Conservation (phyloP, 2,329 filamentous ascomycete genomes). For the Talaromyces sp. region DNA sequence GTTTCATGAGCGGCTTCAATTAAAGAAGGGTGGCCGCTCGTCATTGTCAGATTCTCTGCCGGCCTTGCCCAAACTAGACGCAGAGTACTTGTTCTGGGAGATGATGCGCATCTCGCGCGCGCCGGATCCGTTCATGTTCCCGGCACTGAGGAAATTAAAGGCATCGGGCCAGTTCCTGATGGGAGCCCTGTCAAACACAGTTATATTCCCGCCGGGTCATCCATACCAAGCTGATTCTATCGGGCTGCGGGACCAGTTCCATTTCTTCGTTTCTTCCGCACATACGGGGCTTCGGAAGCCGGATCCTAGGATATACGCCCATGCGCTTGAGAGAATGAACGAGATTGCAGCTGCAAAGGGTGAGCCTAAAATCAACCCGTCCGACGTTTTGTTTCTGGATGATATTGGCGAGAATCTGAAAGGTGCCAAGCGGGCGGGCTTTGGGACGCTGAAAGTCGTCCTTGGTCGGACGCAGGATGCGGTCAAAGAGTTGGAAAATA, state of each 20-base stretch:
- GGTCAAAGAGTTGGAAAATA: conserved; percentile 70
- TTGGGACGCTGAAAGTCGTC: conserved; percentile 78
- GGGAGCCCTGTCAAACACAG: conserved; percentile 83
- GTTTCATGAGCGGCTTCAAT: conserved; percentile 42
- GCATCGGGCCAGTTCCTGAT: conserved; percentile 62
- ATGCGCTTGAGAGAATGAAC: conserved; percentile 63
- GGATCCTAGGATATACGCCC: conserved; percentile 71
- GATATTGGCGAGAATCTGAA: conserved; percentile 94
- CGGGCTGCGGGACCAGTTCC: conserved; percentile 65
- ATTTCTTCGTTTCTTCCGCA: conserved; percentile 81
- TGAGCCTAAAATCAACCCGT: conserved; percentile 51
- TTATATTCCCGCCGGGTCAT: conserved; percentile 75
- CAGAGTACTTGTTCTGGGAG: conserved; percentile 73
- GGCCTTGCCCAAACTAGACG: conserved; percentile 67
- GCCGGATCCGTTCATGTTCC: conserved; percentile 83
- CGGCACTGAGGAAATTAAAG: conserved; percentile 66
- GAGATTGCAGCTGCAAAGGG: conserved; percentile 55
- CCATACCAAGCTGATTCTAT: conserved; percentile 55
- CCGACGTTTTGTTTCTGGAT: conserved; percentile 80
- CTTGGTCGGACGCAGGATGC: conserved; percentile 74
- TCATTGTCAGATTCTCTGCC: conserved; percentile 41
- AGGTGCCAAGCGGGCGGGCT: conserved; percentile 66
- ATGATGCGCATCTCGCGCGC: conserved; percentile 74
- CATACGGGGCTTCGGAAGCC: conserved; percentile 87
- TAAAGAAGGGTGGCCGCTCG: conserved; percentile 22